Evolutionary conservation across 2,329 filamentous ascomycete genomes (phyloP).

Genomic region (Arthrocladium fulminans): DNA sequence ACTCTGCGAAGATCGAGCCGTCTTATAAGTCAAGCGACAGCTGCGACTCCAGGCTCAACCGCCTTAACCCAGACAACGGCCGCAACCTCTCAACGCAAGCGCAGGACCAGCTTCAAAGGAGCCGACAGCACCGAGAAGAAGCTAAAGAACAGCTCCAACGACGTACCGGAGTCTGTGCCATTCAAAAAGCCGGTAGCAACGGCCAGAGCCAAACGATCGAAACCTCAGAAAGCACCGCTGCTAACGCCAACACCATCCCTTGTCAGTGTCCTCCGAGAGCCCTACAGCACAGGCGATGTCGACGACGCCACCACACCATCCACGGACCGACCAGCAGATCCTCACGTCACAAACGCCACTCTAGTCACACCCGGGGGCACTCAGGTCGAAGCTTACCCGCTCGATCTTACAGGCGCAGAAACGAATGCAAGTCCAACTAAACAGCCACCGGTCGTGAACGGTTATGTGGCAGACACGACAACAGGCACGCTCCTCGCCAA

Average conservation of each 20-base stretch:
- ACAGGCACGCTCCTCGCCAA: slow-evolving; percentile 64
- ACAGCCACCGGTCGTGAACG: slow-evolving; percentile 34
- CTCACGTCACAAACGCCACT: slow-evolving; percentile 40
- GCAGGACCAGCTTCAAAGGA: slow-evolving; percentile 10
- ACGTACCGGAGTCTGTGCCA: slow-evolving; percentile 1
- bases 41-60: neutral
- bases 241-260: slow-evolving; percentile 43
- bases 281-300: slow-evolving; percentile 34
- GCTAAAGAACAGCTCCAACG: slow-evolving; percentile 11
- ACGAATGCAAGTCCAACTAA: slow-evolving; percentile 32
- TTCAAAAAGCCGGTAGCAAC: slow-evolving; percentile 19
- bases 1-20: slow-evolving; percentile 1
- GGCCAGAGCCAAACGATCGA: slow-evolving; percentile 12
- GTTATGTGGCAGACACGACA: slow-evolving; percentile 37
- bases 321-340: slow-evolving; percentile 38
- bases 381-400: slow-evolving; percentile 37
- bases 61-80: neutral
- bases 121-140: slow-evolving; percentile 14
- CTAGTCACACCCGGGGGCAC: slow-evolving; percentile 41
- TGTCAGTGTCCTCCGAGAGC: slow-evolving; percentile 39
- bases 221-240: slow-evolving; percentile 29
- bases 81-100: slow-evolving; percentile 18
- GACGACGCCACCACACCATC: slow-evolving; percentile 28
- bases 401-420: slow-evolving; percentile 26
- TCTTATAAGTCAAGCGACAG: neutral